Evolutionary conservation across 345 rosid genomes (phyloP), one percentile per base, ranked within the genome.

Genomic region (Kernera saxatilis): DNA sequence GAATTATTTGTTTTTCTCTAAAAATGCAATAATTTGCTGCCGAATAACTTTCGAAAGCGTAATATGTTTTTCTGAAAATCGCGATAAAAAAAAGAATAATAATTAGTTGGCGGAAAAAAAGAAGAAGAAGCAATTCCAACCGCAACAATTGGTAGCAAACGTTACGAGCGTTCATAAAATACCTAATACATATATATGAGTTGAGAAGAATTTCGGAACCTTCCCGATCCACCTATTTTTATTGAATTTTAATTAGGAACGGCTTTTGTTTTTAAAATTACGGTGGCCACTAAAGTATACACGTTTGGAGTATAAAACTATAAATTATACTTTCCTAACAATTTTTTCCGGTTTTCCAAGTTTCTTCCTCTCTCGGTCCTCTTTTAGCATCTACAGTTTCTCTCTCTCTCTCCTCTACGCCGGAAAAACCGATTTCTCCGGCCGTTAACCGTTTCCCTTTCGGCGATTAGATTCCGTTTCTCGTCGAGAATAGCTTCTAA

Each of bases 331-430:
- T 2, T 63, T 43, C n/a, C 21, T 54, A 27, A 5, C 7, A 67
- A 82, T 77, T 66, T 88, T 72, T 91, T 86, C 54, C 82, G 84
- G 83, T 84, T 91, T 85, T 77, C 88, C 72, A 80, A 84, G 88
- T 86, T 76, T 71, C 82, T 68, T 70, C 70, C 67, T 65, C 69
- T 83, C 66, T 62, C 35, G 54, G 68, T 61, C 48, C 57, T 63
- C 62, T 26, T 72, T 75, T 64, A 64, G 79, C 63, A 66, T 70
- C 70, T 74, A 61, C 75, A 36, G 79, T 73, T 82, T 82, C 79
- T 79, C 82, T 77, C 77, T 82, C 79, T 79, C 82, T 77, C 77
- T 80, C 78, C 58, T 40, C 57, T 43, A 29, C 79, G 85, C 82
- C 91, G 87, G 85, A 10, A 71, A 18, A 80, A 78, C 83, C 46